phyloP scores from a whole-genome alignment of 768 basidiomycete species.

The Mycena haematopus region DNA sequence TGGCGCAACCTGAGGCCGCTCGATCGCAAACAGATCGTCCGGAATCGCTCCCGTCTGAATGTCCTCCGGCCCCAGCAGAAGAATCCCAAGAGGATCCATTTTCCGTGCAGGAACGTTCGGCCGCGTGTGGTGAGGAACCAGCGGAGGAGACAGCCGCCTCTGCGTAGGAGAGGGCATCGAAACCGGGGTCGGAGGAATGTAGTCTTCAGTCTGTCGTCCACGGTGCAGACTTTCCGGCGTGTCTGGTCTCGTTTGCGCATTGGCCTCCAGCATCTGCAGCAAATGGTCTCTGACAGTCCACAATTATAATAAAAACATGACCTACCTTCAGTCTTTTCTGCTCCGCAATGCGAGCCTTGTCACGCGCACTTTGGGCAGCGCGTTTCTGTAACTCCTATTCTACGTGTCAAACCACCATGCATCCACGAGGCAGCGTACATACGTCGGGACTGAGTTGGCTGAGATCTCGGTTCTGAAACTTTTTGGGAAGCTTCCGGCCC shows the following conservation, averaged over 20 bases:
- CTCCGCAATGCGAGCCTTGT: conserved; percentile 40
- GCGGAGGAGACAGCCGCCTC: conserved; percentile 21
- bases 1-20: conserved; percentile 10
- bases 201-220: neutral
- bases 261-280: neutral
- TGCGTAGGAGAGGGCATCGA: conserved; percentile 32
- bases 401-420: conserved; percentile 30
- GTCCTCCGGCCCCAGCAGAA: conserved; percentile 21
- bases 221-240: conserved; percentile 14
- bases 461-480: conserved; percentile 5
- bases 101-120: conserved; percentile 17
- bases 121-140: conserved; percentile 24
- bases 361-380: conserved; percentile 46
- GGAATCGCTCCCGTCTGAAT: conserved; percentile 26
- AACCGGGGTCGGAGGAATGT: conserved; percentile 31
- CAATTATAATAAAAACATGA: neutral
- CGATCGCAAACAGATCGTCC: conserved; percentile 26
- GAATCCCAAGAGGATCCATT: neutral
- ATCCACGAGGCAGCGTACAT: neutral
- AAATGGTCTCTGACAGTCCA: neutral
- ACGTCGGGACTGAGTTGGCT: conserved; percentile 23
- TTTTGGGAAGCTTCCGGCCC: conserved; percentile 18
- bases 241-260: neutral
- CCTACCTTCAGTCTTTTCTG: conserved; percentile 33
- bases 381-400: conserved; percentile 34